Evolutionary conservation across 176 grass and related monocot species (phyloP).

Genomic region (Neostapfia colusana): DNA sequence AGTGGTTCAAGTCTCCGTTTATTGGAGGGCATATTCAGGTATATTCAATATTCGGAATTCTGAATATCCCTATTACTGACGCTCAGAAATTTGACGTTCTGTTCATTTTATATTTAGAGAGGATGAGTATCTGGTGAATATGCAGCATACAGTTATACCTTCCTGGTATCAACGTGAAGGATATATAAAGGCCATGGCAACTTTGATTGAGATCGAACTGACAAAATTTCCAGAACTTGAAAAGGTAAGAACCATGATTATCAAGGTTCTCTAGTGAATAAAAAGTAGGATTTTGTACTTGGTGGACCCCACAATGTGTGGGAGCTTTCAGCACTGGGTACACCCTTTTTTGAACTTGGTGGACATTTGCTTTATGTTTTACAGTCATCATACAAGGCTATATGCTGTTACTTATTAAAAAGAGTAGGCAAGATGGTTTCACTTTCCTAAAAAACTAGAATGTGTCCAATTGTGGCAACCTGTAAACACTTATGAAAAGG

Average conservation of each 20-base stretch:
- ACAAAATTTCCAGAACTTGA: constrained; percentile 67
- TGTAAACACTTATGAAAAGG: constrained; percentile 9
- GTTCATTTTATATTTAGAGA: constrained; percentile 59
- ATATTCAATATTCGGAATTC: constrained; percentile 17
- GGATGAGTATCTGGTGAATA: constrained; percentile 97
- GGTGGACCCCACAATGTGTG: too few species aligned
- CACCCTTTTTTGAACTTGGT: constrained; percentile 17
- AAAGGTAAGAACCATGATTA: constrained; percentile 50
- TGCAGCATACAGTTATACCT: constrained; percentile 99
- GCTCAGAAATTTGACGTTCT: constrained; percentile 4
- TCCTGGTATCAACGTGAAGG: constrained; percentile 99
- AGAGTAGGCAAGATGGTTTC: neutral
- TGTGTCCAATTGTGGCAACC: constrained; percentile 4
- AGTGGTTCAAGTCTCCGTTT: constrained; percentile 98
- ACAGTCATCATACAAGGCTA: neutral
- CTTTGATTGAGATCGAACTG: constrained; percentile 88
- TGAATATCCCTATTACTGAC: neutral
- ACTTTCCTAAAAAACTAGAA: neutral
- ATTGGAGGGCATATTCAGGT: constrained; percentile 98
- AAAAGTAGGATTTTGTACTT: constrained; percentile 15
- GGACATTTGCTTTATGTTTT: constrained; percentile 14
- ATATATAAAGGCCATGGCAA: constrained; percentile 97
- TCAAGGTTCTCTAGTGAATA: constrained; percentile 12
- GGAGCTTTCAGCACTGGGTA: too few species aligned
- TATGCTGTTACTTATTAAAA: neutral